phyloP scores from a whole-genome alignment of 2,329 filamentous ascomycete genomes.

The Amesomyces nigricolor region DNA sequence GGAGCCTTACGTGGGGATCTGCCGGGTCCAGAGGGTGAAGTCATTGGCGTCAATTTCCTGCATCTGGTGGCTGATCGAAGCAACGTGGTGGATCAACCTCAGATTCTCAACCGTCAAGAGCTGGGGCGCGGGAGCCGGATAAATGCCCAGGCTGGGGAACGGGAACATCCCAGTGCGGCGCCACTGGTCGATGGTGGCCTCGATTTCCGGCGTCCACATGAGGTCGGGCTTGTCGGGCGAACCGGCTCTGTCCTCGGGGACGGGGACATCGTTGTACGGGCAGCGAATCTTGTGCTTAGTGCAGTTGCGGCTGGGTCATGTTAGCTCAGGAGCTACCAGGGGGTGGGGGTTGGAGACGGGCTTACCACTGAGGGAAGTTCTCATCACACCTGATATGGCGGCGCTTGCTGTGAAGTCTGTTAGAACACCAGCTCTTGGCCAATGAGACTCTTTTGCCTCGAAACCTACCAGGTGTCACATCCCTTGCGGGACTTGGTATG shows the following conservation, averaged over 20 bases:
- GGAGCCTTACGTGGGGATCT: constrained; percentile 75
- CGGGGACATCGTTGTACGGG: constrained; percentile 87
- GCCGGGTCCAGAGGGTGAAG: constrained; percentile 87
- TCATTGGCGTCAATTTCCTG: constrained; percentile 69
- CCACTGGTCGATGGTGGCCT: constrained; percentile 77
- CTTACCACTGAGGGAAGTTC: constrained; percentile 93
- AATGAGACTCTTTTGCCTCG: background rate
- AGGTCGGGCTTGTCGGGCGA: constrained; percentile 63
- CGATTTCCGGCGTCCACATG: constrained; percentile 81
- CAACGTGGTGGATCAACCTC: constrained; percentile 84
- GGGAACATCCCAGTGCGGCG: constrained; percentile 77
- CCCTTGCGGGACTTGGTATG: constrained; percentile 99
- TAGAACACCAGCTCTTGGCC: constrained; percentile 6
- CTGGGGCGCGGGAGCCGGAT: constrained; percentile 66
- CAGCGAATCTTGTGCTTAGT: constrained; percentile 98
- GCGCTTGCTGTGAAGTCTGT: constrained; percentile 58
- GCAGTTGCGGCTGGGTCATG: constrained; percentile 72
- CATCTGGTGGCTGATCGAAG: constrained; percentile 78
- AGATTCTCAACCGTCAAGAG: constrained; percentile 72
- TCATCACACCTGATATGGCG: constrained; percentile 97
- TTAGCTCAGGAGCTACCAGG: constrained; percentile 11
- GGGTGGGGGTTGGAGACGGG: constrained; percentile 15
- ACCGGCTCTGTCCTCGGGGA: constrained; percentile 56
- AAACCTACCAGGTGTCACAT: constrained; percentile 76
- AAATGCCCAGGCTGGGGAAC: constrained; percentile 74